Evolutionary conservation across 2,329 filamentous ascomycete species (phyloP).

Genomic region (Phyllosticta citriasiana): DNA sequence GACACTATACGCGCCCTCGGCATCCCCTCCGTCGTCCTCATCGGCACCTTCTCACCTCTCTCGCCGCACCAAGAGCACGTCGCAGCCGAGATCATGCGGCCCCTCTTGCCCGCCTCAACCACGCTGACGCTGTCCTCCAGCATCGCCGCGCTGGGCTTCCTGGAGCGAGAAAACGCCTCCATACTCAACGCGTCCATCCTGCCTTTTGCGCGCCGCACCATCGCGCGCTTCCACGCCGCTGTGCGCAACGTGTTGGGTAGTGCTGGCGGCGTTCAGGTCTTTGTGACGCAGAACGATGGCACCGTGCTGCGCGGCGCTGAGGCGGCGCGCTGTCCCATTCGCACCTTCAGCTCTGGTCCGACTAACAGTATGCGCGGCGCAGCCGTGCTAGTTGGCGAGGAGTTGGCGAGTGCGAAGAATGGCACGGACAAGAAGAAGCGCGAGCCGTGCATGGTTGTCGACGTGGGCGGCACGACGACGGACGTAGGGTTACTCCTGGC

Average conservation of each 20-base stretch:
- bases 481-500: slow-evolving; percentile 51
- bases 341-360: slow-evolving; percentile 53
- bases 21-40: slow-evolving; percentile 31
- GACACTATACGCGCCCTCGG: slow-evolving; percentile 26
- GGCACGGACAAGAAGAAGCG: slow-evolving; percentile 12
- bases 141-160: slow-evolving; percentile 37
- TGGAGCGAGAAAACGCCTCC: slow-evolving; percentile 55
- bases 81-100: slow-evolving; percentile 29
- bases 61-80: slow-evolving; percentile 32
- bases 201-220: slow-evolving; percentile 47
- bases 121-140: slow-evolving; percentile 34
- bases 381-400: slow-evolving; percentile 43
- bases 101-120: slow-evolving; percentile 25
- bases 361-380: slow-evolving; percentile 47
- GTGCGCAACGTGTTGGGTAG: slow-evolving; percentile 33
- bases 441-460: slow-evolving; percentile 40
- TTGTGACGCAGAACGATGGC: slow-evolving; percentile 55
- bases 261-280: slow-evolving; percentile 35
- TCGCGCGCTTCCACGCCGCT: slow-evolving; percentile 45
- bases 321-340: slow-evolving; percentile 48
- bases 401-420: slow-evolving; percentile 3
- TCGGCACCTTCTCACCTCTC: slow-evolving; percentile 39
- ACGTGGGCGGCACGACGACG: slow-evolving; percentile 57
- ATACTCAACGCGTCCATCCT: slow-evolving; percentile 56
- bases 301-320: slow-evolving; percentile 46